Evolutionary conservation across 2,329 filamentous ascomycete species (phyloP).

Genomic region (Epichloe elymi): DNA sequence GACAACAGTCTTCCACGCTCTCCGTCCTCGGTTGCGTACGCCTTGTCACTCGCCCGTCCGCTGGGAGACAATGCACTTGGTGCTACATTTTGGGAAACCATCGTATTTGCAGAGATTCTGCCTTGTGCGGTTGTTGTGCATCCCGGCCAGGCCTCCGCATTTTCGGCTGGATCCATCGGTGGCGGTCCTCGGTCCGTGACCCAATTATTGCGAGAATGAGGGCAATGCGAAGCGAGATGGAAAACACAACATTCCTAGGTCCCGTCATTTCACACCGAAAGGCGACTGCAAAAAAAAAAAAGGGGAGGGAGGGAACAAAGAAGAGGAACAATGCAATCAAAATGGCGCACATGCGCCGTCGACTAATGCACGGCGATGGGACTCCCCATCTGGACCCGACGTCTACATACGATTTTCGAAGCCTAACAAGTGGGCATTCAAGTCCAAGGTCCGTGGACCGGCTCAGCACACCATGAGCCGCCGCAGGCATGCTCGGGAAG

Average conservation of each 20-base stretch:
- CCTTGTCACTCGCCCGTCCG: neutral
- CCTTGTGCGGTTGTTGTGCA: neutral
- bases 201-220: neutral
- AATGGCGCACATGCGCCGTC: neutral
- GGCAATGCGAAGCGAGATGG: neutral
- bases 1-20: conserved; percentile 8
- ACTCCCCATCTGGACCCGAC: neutral
- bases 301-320: neutral
- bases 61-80: conserved; percentile 1
- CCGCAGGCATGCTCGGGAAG: too few relatives aligned
- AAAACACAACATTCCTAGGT: neutral
- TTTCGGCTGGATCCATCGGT: neutral
- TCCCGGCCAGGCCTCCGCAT: neutral
- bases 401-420: neutral
- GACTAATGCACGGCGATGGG: neutral
- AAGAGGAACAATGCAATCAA: too few relatives aligned
- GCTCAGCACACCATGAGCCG: neutral
- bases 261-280: neutral
- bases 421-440: neutral
- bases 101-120: neutral
- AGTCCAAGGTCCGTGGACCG: neutral
- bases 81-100: neutral
- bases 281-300: neutral
- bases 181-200: neutral
- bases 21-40: neutral